Base-by-base conservation (phyloP, 768 basidiomycete species). In the Trametes cubensis region DNA sequence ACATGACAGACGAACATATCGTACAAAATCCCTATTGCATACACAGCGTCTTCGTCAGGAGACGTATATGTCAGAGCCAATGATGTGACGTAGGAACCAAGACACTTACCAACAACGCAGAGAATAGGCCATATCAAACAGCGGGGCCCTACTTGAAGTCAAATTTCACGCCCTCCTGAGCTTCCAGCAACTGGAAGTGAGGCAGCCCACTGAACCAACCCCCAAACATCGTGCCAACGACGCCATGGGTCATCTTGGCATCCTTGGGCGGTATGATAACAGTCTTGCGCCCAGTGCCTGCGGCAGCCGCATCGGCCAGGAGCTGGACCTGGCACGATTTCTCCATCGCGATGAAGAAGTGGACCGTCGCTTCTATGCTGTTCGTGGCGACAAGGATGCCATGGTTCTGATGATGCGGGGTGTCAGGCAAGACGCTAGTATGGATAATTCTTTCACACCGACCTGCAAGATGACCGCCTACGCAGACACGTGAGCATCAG, bases 141-240 rank as follows among this genome's bases (percentile, higher is more conserved):
- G 45, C 18, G 23, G 23, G 20, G 4, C 26, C 62, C 54, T 18
- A 64, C 28, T 28, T 30, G 14, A 53, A 49, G 40, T 66, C 51
- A 40, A 66, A 69, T 28, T 23, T 59, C 30, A 65, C 68, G 1
- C 77, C 76, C 60, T 78, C 77, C 42, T 71, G 69, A 3, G 68
- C 67, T 62, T 78, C 77, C 39, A 79, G 63, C 18, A 77, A 62
- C 56, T 74, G 69, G 64, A 78, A 78, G 65, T 79, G 76, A 40
- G 74, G 70, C 40, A 69, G 62, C 13, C 74, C 78, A 58, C 72
- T 73, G 68, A 79, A 78, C 77, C 75, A 78, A 8, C 78, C 79
- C 17, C 68, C 75, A 25, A 28, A 41, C 44, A 40, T 48, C 8
- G 52, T 55, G 3, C 67, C 65, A 17, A 64, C 42, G 2, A 59